phyloP scores from a whole-genome alignment of 1,139 yeast genomes.

The Yamadazyma diddensiae region DNA sequence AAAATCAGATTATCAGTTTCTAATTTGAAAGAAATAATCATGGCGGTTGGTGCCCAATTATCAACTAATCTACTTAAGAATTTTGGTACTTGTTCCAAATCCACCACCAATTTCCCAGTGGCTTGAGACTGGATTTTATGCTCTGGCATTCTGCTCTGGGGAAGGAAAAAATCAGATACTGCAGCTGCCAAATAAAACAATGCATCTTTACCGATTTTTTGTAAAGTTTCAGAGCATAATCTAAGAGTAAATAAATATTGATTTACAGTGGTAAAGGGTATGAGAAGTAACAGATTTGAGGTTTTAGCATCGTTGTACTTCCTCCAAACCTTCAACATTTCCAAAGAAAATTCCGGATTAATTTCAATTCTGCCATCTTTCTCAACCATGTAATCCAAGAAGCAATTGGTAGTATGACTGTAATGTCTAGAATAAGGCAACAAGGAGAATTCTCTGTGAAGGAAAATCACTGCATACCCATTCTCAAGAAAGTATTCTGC shows the following conservation, averaged over 20 bases:
- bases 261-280: conserved; percentile 94
- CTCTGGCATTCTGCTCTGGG: conserved; percentile 78
- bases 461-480: conserved; percentile 87
- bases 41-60: conserved; percentile 92
- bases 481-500: conserved; percentile 85
- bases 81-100: conserved; percentile 94
- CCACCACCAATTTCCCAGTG: conserved; percentile 68
- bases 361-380: conserved; percentile 53
- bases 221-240: conserved; percentile 59
- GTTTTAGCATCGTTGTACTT: conserved; percentile 62
- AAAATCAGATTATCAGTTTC: conserved; percentile 81
- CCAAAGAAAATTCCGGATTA: conserved; percentile 56
- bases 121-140: conserved; percentile 91
- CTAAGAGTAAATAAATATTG: conserved; percentile 86
- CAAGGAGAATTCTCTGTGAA: conserved; percentile 88
- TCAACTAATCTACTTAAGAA: conserved; percentile 85
- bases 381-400: conserved; percentile 77
- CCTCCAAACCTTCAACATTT: conserved; percentile 62
- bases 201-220: conserved; percentile 51
- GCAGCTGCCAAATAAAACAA: conserved; percentile 94
- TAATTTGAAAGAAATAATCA: conserved; percentile 91
- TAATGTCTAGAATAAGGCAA: conserved; percentile 89
- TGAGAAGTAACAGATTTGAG: conserved; percentile 56
- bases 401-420: conserved; percentile 79
- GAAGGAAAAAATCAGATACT: conserved; percentile 92